These are phyloP conservation scores for Herpomyces periplanetae DNA, from an alignment of 2,329 filamentous ascomycete genomes.

Conservation along the genomic window DNA sequence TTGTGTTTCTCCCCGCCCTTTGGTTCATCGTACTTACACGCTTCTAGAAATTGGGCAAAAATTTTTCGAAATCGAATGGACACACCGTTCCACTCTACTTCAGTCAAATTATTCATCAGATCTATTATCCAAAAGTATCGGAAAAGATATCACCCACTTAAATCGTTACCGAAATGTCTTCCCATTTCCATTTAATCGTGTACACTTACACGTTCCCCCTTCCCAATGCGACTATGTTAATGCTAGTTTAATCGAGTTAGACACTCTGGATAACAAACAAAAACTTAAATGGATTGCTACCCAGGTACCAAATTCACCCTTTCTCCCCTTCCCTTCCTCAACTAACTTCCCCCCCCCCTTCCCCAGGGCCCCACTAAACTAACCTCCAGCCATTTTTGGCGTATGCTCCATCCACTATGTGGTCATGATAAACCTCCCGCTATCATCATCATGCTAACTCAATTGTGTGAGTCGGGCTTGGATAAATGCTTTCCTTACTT, in stretches of 20 bases:
- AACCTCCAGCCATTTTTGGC: conserved; percentile 51
- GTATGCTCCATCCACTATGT: conserved; percentile 81
- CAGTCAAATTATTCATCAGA: no score
- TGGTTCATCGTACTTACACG: no score
- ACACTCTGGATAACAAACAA: conserved; percentile 9
- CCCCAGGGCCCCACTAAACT: conserved; percentile 30
- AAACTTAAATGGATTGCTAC: conserved; percentile 43
- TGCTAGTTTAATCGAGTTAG: conserved; percentile 26
- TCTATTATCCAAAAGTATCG: no score
- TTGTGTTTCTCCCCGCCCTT: no score
- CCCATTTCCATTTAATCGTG: conserved; percentile 50
- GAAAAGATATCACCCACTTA: conserved; percentile 16
- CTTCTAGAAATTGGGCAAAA: no score
- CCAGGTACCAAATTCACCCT: conserved; percentile 13
- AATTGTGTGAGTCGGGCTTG: conserved; percentile 31
- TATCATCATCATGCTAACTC: conserved; percentile 78
- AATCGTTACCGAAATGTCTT: conserved; percentile 73
- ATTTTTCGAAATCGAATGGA: no score
- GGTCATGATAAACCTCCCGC: conserved; percentile 18
- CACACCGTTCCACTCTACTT: no score
- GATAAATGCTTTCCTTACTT: conserved; percentile 80
- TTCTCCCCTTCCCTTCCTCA: conserved; percentile 2
- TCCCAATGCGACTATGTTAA: conserved; percentile 42
- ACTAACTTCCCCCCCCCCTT: no score
- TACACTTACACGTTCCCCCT: conserved; percentile 36